phyloP scores from a whole-genome alignment of 768 basidiomycete genomes.

The Cytidiella melzeri region DNA sequence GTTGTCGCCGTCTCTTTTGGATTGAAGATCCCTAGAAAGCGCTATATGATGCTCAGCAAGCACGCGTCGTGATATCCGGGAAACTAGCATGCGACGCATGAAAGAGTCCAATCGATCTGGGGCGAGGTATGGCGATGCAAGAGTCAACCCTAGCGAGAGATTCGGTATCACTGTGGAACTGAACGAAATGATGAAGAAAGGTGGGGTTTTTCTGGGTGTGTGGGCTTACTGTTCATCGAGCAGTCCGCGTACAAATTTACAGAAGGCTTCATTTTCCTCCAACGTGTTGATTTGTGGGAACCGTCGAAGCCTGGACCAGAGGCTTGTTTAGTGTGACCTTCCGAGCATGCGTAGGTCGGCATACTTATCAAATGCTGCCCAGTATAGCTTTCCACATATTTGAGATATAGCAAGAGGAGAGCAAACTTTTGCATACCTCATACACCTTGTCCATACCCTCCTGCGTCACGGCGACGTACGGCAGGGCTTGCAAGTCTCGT shows the following conservation, averaged over 20 bases:
- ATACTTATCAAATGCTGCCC: slow-evolving; percentile 82
- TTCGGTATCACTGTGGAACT: slow-evolving; percentile 79
- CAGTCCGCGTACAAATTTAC: slow-evolving; percentile 56
- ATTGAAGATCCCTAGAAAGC: slow-evolving; percentile 52
- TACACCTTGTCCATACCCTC: slow-evolving; percentile 81
- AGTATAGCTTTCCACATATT: slow-evolving; percentile 55
- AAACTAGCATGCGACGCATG: slow-evolving; percentile 88
- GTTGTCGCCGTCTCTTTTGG: slow-evolving; percentile 25
- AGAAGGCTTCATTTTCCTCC: slow-evolving; percentile 75
- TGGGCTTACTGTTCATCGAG: slow-evolving; percentile 67
- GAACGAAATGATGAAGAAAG: slow-evolving; percentile 5
- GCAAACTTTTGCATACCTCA: slow-evolving; percentile 47
- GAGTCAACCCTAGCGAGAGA: slow-evolving; percentile 73
- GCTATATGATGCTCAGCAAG: slow-evolving; percentile 87
- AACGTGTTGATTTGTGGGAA: slow-evolving; percentile 69
- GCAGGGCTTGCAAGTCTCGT: slow-evolving; percentile 79
- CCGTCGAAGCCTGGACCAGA: slow-evolving; percentile 34
- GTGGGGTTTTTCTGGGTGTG: neutral
- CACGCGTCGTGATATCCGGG: slow-evolving; percentile 84
- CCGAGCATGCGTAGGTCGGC: slow-evolving; percentile 7
- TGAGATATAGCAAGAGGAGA: neutral
- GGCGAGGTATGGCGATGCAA: slow-evolving; percentile 74
- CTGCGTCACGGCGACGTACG: slow-evolving; percentile 82
- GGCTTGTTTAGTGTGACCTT: slow-evolving; percentile 1
- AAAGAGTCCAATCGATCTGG: slow-evolving; percentile 81